These are phyloP conservation scores for Solanum paucissectum DNA, from an alignment of 257 asterid species.

Conservation along the genomic window DNA sequence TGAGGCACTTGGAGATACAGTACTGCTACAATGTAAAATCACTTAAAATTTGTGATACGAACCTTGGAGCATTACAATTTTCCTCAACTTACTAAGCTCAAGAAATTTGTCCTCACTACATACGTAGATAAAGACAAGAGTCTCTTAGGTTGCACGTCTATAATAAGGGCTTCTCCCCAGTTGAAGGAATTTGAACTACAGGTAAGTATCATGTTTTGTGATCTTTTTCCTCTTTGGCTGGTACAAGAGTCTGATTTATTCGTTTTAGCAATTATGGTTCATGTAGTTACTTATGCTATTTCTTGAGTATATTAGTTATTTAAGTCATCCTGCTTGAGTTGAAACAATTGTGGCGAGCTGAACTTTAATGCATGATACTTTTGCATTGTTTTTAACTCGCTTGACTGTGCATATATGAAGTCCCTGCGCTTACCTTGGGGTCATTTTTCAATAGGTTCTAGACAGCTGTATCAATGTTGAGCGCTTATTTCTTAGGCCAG, in stretches of 20 bases:
- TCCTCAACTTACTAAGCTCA: slow-evolving; percentile 39
- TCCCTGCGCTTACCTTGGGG: neutral
- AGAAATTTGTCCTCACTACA: slow-evolving; percentile 33
- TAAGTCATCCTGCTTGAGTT: neutral
- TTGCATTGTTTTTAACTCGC: neutral
- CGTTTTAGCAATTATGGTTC: neutral
- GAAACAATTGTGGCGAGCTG: neutral
- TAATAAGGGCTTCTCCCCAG: slow-evolving; percentile 30
- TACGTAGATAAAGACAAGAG: slow-evolving; percentile 18
- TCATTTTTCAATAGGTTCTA: neutral
- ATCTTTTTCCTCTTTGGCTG: neutral
- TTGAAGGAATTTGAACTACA: slow-evolving; percentile 39
- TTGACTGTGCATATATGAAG: neutral
- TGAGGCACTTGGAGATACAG: slow-evolving; percentile 30
- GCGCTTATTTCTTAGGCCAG: neutral
- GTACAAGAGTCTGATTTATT: neutral
- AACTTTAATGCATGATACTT: neutral
- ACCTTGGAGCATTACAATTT: slow-evolving; percentile 22
- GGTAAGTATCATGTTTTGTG: slow-evolving; percentile 17
- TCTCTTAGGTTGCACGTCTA: slow-evolving; percentile 40
- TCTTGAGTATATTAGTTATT: neutral
- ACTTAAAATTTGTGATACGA: slow-evolving; percentile 23
- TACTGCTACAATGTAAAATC: slow-evolving; percentile 12
- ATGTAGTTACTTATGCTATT: neutral
- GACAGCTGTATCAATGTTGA: neutral